phyloP scores from a whole-genome alignment of 176 grass and related monocot genomes.

The Aegilops bicornis region DNA sequence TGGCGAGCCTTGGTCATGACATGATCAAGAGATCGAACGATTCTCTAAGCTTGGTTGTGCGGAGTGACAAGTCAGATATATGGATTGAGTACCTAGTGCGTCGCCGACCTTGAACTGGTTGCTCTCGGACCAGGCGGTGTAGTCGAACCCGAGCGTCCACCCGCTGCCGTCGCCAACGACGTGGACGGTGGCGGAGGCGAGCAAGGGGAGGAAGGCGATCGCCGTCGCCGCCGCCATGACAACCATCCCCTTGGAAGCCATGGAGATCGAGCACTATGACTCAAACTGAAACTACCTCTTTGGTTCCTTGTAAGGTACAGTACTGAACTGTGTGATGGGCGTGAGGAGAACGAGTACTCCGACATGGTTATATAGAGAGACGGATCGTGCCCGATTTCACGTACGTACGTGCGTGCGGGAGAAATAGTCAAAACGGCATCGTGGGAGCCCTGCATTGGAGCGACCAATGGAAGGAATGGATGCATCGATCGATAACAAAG shows the following conservation, averaged over 20 bases:
- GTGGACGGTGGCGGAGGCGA: not conserved
- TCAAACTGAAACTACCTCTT: not conserved
- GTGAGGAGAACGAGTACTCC: not conserved
- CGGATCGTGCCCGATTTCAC: not conserved
- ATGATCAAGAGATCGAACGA: too few species aligned
- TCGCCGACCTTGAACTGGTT: constrained; percentile 47
- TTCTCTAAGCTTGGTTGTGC: too few species aligned
- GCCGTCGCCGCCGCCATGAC: not conserved
- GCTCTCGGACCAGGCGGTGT: constrained; percentile 22
- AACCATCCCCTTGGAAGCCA: constrained; percentile 25
- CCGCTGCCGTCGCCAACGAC: constrained; percentile 5
- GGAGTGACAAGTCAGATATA: too few species aligned
- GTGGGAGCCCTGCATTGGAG: not conserved
- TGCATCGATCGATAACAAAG: not conserved
- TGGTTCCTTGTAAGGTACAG: not conserved
- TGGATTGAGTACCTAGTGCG: constrained; percentile 3
- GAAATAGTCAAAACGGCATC: not conserved
- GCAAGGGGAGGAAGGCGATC: not conserved
- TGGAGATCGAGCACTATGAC: not conserved
- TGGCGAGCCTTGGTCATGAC: not conserved
- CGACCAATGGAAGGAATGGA: not conserved
- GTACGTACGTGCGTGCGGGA: not conserved
- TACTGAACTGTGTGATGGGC: not conserved
- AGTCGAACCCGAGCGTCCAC: constrained; percentile 26
- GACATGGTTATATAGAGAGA: not conserved